phyloP scores from a whole-genome alignment of 2,329 filamentous ascomycete species.

The Curvularia lunata region DNA sequence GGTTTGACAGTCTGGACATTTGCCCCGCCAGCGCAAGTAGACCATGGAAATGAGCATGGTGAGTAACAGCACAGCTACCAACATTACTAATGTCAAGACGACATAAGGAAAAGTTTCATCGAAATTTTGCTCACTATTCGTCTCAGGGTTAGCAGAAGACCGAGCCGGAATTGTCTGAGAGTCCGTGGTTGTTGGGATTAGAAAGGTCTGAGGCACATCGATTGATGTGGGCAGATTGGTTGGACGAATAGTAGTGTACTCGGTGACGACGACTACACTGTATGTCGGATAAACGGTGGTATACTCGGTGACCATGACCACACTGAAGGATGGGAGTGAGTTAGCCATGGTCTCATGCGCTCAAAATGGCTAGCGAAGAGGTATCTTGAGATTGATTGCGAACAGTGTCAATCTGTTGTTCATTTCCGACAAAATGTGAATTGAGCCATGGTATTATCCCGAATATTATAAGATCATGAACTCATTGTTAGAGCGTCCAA shows the following conservation, averaged over 20 bases:
- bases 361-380: background rate
- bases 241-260: conserved; percentile 10
- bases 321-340: no score
- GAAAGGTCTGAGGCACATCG: background rate
- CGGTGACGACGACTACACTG: conserved; percentile 6
- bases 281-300: conserved; percentile 9
- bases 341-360: background rate
- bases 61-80: conserved; percentile 7
- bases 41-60: conserved; percentile 10
- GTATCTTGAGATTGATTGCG: background rate
- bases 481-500: no score
- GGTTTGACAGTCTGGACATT: conserved; percentile 14
- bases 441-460: no score
- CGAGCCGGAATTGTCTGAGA: background rate
- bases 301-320: conserved; percentile 10
- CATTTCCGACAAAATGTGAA: background rate
- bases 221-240: background rate
- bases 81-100: conserved; percentile 2
- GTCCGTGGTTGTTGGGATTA: background rate
- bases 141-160: background rate
- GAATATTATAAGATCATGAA: no score
- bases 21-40: conserved; percentile 12
- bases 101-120: conserved; percentile 12
- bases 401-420: background rate
- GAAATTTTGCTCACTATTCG: background rate